phyloP scores from a whole-genome alignment of 108 stramenopile species.

The Skeletonema grethae region DNA sequence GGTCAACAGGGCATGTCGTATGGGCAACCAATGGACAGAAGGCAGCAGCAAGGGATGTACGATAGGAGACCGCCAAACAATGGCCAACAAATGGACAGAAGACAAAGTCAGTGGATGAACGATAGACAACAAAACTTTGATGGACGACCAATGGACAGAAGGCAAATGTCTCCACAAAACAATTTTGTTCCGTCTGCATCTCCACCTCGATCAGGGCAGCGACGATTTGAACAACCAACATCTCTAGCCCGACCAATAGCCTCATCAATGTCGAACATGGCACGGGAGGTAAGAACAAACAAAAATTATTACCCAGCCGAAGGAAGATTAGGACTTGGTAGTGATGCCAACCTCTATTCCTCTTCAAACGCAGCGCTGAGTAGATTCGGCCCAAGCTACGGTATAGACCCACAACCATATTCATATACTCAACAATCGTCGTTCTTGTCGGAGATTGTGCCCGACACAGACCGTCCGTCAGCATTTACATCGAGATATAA shows the following conservation, averaged over 20 bases:
- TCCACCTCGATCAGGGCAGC: not conserved
- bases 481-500: not conserved
- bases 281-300: slow-evolving; percentile 1
- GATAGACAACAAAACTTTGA: no score
- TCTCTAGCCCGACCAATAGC: not conserved
- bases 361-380: not conserved
- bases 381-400: not conserved
- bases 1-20: no score
- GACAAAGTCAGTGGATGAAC: no score
- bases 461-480: not conserved
- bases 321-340: not conserved
- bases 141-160: no score
- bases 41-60: no score
- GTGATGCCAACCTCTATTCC: not conserved
- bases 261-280: slow-evolving; percentile 1
- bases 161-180: no score
- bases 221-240: not conserved
- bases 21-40: no score
- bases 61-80: no score
- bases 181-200: not conserved
- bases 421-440: slow-evolving; percentile 3
- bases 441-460: not conserved
- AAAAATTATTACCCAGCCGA: not conserved
- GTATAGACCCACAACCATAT: not conserved
- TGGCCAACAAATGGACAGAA: no score